phyloP scores from a whole-genome alignment of 495 filamentous ascomycete genomes.

The Podospora fimiseda region DNA sequence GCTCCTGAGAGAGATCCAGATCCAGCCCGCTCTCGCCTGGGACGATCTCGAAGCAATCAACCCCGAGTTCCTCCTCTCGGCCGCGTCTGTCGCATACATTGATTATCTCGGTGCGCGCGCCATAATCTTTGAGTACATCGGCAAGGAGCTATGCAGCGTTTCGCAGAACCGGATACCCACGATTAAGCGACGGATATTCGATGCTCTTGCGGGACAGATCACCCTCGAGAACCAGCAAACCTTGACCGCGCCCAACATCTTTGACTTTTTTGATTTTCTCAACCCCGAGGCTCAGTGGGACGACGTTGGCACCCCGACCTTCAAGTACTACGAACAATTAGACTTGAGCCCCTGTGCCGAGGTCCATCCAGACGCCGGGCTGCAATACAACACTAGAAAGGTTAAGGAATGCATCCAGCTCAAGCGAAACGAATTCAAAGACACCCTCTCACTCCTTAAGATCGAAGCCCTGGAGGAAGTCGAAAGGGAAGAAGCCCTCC shows the following conservation, averaged over 20 bases:
- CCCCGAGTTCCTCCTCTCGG: conserved; percentile 57
- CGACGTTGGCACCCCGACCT: conserved; percentile 39
- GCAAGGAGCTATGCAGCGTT: conserved; percentile 75
- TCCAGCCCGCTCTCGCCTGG: conserved; percentile 62
- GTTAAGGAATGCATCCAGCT: conserved; percentile 58
- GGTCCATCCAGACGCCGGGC: conserved; percentile 40
- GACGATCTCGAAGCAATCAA: conserved; percentile 46
- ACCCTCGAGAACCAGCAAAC: conserved; percentile 54
- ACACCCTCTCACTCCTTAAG: conserved; percentile 42
- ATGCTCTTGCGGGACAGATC: conserved; percentile 71
- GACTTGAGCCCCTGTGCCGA: conserved; percentile 55
- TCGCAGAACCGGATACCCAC: conserved; percentile 62
- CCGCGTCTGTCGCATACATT: conserved; percentile 57
- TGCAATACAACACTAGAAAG: conserved; percentile 52
- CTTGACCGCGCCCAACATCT: conserved; percentile 63
- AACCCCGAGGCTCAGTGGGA: conserved; percentile 56
- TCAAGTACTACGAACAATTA: conserved; percentile 53
- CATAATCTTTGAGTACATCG: conserved; percentile 72
- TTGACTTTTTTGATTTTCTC: conserved; percentile 90
- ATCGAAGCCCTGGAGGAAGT: conserved; percentile 52
- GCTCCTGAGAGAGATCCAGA: conserved; percentile 56
- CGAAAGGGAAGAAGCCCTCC: conserved; percentile 48
- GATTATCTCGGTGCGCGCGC: conserved; percentile 71
- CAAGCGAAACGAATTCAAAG: conserved; percentile 49
- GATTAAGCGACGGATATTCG: conserved; percentile 68